Conservation (phyloP, 1,139 yeast species). For the Saccharomyces pastorianus region DNA sequence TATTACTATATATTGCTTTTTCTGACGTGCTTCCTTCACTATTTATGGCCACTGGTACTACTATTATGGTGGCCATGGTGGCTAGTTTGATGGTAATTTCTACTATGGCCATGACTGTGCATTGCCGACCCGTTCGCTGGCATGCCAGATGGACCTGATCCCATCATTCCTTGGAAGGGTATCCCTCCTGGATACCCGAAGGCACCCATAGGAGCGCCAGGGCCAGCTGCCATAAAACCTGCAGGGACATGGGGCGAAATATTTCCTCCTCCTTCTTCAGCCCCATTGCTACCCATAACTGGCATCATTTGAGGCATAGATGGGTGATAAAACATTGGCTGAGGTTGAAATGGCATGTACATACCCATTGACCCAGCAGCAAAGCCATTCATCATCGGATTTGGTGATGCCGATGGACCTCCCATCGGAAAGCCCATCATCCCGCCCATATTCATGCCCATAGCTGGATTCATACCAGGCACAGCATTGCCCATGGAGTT, state of each 20-base stretch:
- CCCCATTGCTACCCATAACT: constrained; percentile 18
- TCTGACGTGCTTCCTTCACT: background rate
- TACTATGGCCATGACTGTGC: constrained; percentile 14
- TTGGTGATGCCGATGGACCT: constrained; percentile 13
- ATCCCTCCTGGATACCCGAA: constrained; percentile 25
- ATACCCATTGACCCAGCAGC: constrained; percentile 21
- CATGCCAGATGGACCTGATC: constrained; percentile 8
- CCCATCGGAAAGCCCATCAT: constrained; percentile 26
- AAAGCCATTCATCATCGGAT: constrained; percentile 26
- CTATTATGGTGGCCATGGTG: constrained; percentile 11
- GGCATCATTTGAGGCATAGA: constrained; percentile 29
- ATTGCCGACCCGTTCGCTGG: constrained; percentile 7
- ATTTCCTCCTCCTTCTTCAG: background rate
- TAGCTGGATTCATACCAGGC: constrained; percentile 19
- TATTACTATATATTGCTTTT: background rate
- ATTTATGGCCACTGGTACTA: constrained; percentile 9
- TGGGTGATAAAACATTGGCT: constrained; percentile 28
- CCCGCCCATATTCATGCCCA: constrained; percentile 19
- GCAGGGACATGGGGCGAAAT: constrained; percentile 26
- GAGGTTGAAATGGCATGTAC: constrained; percentile 32
- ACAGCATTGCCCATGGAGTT: constrained; percentile 14
- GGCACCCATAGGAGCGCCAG: constrained; percentile 21
- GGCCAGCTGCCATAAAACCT: constrained; percentile 20
- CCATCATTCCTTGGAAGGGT: constrained; percentile 25
- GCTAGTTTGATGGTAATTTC: constrained; percentile 16